Percentiles rank a stretch among this genome's conserved stretches.
These are phyloP conservation scores for Zygoascus flipseniorum DNA, from an alignment of 805 yeast genomes.

Conservation along the genomic window DNA sequence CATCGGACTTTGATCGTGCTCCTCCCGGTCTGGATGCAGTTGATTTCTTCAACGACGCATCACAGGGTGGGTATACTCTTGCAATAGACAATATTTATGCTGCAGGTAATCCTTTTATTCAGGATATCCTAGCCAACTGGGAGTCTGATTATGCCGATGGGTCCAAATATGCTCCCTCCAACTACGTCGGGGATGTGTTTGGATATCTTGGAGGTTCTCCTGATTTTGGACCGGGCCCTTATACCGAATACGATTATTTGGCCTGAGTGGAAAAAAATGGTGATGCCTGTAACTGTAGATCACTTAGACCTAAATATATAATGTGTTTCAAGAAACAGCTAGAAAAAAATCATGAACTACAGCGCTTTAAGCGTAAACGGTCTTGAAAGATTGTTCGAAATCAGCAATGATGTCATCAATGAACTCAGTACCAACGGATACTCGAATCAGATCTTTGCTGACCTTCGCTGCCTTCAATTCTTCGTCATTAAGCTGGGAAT, in stretches of 20 bases:
- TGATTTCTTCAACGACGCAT: conserved; percentile 40
- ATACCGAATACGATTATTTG: neutral
- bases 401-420: conserved; percentile 87
- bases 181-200: conserved; percentile 55
- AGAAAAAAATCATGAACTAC: no score
- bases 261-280: neutral
- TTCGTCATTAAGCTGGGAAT: conserved; percentile 76
- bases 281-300: no score
- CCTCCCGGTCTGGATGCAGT: conserved; percentile 40
- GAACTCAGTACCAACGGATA: conserved; percentile 84
- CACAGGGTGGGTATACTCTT: conserved; percentile 44
- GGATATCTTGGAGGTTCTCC: conserved; percentile 44
- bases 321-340: neutral
- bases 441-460: conserved; percentile 78
- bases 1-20: conserved; percentile 50
- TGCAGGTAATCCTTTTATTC: conserved; percentile 48
- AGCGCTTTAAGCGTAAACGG: conserved; percentile 34
- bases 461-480: conserved; percentile 84
- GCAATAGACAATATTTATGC: conserved; percentile 43
- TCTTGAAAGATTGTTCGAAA: conserved; percentile 74
- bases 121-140: conserved; percentile 44
- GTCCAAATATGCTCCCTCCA: conserved; percentile 30
- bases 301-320: neutral
- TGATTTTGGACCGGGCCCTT: conserved; percentile 24
- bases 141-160: conserved; percentile 14